These are phyloP conservation scores for Porogramme epimiltina DNA, from an alignment of 1,284 basidiomycete species.

Conservation along the genomic window DNA sequence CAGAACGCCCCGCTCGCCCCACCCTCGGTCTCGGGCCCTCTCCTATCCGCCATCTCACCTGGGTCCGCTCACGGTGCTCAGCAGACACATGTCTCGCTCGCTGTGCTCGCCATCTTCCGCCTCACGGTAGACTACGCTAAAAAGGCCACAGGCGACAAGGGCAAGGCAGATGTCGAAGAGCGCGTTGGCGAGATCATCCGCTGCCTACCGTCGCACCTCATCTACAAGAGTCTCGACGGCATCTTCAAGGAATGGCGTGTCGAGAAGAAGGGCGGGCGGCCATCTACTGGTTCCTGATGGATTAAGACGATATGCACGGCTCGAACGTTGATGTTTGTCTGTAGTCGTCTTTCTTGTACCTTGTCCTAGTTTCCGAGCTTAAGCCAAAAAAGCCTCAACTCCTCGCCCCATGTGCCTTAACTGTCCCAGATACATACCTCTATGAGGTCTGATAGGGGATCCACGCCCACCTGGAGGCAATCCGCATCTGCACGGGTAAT, in stretches of 20 bases:
- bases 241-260: slow-evolving; percentile 91
- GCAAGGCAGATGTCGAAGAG: slow-evolving; percentile 72
- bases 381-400: too few species aligned
- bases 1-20: slow-evolving; percentile 60
- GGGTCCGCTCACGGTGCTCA: slow-evolving; percentile 81
- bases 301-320: slow-evolving; percentile 5
- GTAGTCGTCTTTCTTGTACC: slow-evolving; percentile 13
- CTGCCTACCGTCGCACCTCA: slow-evolving; percentile 80
- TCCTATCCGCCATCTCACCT: slow-evolving; percentile 68
- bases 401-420: too few species aligned
- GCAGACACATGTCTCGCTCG: slow-evolving; percentile 91
- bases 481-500: too few species aligned
- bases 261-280: slow-evolving; percentile 68
- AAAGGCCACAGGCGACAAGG: slow-evolving; percentile 67
- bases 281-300: not conserved
- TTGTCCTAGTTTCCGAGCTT: slow-evolving; percentile 6
- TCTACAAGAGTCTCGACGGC: slow-evolving; percentile 88
- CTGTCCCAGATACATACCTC: too few species aligned
- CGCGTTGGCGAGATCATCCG: slow-evolving; percentile 88
- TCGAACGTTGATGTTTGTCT: slow-evolving; percentile 3
- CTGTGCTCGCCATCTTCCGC: slow-evolving; percentile 88
- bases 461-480: too few species aligned
- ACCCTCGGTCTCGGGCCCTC: slow-evolving; percentile 61
- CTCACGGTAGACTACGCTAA: slow-evolving; percentile 81
- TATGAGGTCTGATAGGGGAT: too few species aligned